Conservation (phyloP, 2,329 filamentous ascomycete species). For the Chrysoporthe austroafricana region DNA sequence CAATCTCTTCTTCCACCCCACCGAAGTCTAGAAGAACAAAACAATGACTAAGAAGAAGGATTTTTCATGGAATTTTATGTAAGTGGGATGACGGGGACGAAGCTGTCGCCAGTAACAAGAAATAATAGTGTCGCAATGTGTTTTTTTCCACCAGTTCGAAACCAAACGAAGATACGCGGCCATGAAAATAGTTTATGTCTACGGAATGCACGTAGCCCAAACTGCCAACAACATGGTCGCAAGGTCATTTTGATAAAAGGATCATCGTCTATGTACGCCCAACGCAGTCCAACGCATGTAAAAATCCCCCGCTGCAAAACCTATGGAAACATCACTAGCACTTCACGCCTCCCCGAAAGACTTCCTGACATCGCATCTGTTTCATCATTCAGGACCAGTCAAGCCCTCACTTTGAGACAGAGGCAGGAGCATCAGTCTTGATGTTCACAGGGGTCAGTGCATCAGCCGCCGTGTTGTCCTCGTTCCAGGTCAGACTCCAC, state of each 20-base stretch:
- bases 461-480: neutral
- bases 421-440: constrained; percentile 14
- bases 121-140: neutral
- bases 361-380: neutral
- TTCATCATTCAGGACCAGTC: neutral
- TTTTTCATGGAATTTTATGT: neutral
- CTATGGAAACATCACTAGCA: neutral
- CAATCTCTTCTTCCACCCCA: too few species aligned
- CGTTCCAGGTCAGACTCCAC: constrained; percentile 17
- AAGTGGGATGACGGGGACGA: neutral
- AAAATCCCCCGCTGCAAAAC: neutral
- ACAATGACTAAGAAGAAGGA: neutral
- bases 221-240: neutral
- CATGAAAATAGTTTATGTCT: neutral
- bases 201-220: neutral
- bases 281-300: neutral
- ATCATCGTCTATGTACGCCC: neutral
- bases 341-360: neutral
- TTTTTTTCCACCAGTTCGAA: neutral
- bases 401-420: neutral
- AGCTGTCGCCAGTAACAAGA: neutral
- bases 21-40: too few species aligned
- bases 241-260: neutral
- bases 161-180: neutral
- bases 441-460: constrained; percentile 5